phyloP scores from a whole-genome alignment of 1,284 basidiomycete species.

The Cutaneotrichosporon cavernicola region DNA sequence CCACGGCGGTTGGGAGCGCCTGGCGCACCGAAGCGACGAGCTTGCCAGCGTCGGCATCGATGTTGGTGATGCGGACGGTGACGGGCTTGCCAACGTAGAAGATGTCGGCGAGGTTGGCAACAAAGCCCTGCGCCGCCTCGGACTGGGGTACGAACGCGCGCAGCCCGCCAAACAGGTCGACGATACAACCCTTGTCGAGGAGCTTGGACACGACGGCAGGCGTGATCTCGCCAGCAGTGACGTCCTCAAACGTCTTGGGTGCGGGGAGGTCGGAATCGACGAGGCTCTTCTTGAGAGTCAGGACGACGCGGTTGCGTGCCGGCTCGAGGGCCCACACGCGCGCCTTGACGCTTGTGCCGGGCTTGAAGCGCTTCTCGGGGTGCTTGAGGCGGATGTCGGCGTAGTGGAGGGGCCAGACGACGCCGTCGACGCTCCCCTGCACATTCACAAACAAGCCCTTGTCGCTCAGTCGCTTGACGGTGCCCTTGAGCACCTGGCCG shows the following conservation, averaged over 20 bases:
- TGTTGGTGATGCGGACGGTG: conserved; percentile 77
- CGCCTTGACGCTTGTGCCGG: conserved; percentile 79
- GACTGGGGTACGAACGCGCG: conserved; percentile 77
- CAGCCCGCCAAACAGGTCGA: conserved; percentile 88
- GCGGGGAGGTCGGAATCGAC: conserved; percentile 76
- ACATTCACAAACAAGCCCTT: conserved; percentile 79
- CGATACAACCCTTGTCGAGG: conserved; percentile 71
- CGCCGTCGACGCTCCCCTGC: conserved; percentile 81
- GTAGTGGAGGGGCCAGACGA: conserved; percentile 93
- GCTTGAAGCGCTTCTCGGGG: conserved; percentile 87
- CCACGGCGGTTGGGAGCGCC: conserved; percentile 61
- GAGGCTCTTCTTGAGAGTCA: conserved; percentile 91
- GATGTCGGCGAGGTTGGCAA: conserved; percentile 65
- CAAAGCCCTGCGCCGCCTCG: conserved; percentile 71
- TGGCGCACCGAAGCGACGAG: conserved; percentile 87
- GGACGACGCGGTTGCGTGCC: conserved; percentile 73
- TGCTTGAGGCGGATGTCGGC: conserved; percentile 91
- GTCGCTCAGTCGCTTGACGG: conserved; percentile 76
- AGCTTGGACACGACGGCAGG: conserved; percentile 82
- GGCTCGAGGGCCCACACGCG: conserved; percentile 78
- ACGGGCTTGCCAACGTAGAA: conserved; percentile 81
- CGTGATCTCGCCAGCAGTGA: conserved; percentile 67
- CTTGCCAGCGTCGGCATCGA: conserved; percentile 64
- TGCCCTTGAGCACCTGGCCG: conserved; percentile 80
- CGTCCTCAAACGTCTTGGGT: conserved; percentile 67